Percentiles rank a stretch among this genome's conserved stretches.
Conservation (phyloP, 2,329 filamentous ascomycete species). For the Botrytis fabae region DNA sequence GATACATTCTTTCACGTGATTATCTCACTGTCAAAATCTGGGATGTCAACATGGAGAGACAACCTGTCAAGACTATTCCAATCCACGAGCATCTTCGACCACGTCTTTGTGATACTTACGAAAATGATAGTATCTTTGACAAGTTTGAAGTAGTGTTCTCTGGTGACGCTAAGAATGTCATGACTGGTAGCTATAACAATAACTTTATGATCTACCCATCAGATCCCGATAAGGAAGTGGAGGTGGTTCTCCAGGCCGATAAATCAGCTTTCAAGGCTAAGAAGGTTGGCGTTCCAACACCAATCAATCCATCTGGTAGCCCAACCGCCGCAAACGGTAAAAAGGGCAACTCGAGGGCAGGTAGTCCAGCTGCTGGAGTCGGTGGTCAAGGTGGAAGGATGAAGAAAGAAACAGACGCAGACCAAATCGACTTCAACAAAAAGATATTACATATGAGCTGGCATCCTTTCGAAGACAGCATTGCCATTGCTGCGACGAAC, state of each 20-base stretch:
- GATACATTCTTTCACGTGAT: constrained; percentile 96
- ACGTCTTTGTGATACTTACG: constrained; percentile 94
- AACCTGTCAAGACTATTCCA: constrained; percentile 96
- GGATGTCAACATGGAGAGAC: constrained; percentile 99
- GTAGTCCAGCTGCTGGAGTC: constrained; percentile 75
- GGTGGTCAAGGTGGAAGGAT: constrained; percentile 84
- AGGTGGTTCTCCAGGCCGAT: constrained; percentile 95
- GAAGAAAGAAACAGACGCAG: constrained; percentile 98
- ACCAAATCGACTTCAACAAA: constrained; percentile 99
- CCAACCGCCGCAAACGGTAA: constrained; percentile 72
- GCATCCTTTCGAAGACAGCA: constrained; percentile 99
- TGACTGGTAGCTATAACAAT: constrained; percentile 99
- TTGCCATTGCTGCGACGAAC: constrained; percentile 98
- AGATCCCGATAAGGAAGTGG: constrained; percentile 92
- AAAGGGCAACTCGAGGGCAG: constrained; percentile 84
- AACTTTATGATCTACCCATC: constrained; percentile 99
- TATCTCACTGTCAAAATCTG: constrained; percentile 99
- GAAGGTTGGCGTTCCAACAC: constrained; percentile 97
- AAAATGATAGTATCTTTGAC: constrained; percentile 99
- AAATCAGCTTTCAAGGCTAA: constrained; percentile 99
- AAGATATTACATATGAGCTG: constrained; percentile 99
- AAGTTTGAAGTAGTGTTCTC: constrained; percentile 99
- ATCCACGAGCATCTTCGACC: constrained; percentile 97
- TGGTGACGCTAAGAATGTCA: constrained; percentile 96
- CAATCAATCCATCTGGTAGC: constrained; percentile 82